These are phyloP conservation scores for Platanus orientalis DNA, from an alignment of 164 flowering plant genomes.

Conservation along the genomic window DNA sequence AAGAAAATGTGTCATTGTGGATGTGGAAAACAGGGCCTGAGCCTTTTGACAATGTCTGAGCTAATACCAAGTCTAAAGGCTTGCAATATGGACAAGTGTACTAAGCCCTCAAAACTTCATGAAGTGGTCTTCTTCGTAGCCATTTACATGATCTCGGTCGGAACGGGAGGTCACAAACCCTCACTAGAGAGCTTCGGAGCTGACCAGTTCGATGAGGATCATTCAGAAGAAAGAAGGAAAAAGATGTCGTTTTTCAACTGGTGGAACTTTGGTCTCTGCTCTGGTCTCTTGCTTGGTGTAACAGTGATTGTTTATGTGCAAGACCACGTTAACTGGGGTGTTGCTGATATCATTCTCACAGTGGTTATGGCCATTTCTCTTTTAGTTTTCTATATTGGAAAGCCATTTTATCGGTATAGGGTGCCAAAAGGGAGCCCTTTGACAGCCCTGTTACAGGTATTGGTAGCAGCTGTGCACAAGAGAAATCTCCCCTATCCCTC, in stretches of 20 bases:
- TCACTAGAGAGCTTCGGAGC: no score
- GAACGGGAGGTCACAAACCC: constrained; percentile 96
- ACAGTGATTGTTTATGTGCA: constrained; percentile 75
- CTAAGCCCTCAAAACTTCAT: constrained; percentile 43
- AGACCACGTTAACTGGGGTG: constrained; percentile 76
- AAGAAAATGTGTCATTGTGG: constrained; percentile 6
- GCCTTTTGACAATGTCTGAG: constrained; percentile 61
- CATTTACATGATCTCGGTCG: constrained; percentile 72
- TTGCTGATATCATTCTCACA: constrained; percentile 53
- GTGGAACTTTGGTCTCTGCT: constrained; percentile 78
- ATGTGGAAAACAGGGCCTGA: constrained; percentile 56
- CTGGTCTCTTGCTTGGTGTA: constrained; percentile 69
- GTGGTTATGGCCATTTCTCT: constrained; percentile 50
- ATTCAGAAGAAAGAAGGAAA: no score
- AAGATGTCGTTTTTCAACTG: no score
- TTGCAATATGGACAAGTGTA: constrained; percentile 34
- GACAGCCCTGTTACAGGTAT: constrained; percentile 72
- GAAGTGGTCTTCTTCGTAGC: constrained; percentile 63
- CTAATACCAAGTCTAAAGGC: constrained; percentile 52
- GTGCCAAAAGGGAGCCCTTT: constrained; percentile 67
- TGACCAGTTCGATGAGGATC: no score
- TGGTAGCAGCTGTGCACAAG: constrained; percentile 69
- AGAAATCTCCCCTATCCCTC: constrained; percentile 59
- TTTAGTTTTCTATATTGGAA: constrained; percentile 49
- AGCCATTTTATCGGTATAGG: constrained; percentile 63